Conservation (phyloP, 441 rosid genomes). For the Populus hybrid region DNA sequence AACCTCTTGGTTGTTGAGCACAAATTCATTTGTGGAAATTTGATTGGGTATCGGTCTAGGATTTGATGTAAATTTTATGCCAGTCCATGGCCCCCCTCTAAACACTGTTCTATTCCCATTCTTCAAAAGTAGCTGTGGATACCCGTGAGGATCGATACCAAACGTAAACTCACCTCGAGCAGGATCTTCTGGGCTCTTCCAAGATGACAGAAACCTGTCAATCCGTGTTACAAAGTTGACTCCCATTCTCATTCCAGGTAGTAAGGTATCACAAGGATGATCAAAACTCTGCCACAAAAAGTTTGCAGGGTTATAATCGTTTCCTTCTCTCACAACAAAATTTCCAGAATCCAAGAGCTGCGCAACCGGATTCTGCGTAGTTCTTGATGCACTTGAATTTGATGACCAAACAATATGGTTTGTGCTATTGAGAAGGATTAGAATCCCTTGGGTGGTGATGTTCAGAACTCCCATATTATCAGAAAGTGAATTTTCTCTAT, state of each 20-base stretch:
- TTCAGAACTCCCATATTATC: constrained; percentile 28
- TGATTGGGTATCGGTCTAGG: constrained; percentile 29
- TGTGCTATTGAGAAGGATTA: constrained; percentile 33
- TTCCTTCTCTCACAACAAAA: constrained; percentile 29
- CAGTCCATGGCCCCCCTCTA: constrained; percentile 64
- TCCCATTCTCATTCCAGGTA: constrained; percentile 52
- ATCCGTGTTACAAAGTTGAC: constrained; percentile 37
- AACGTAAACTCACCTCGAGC: constrained; percentile 46
- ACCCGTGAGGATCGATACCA: constrained; percentile 35
- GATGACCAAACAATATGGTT: constrained; percentile 42
- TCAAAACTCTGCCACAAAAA: constrained; percentile 57
- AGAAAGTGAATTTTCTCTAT: constrained; percentile 43
- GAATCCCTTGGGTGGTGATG: constrained; percentile 31
- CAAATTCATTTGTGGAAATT: constrained; percentile 34
- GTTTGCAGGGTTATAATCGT: constrained; percentile 7
- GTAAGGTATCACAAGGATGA: constrained; percentile 48
- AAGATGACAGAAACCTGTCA: constrained; percentile 40
- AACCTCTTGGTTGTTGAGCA: constrained; percentile 29
- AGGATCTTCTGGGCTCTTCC: constrained; percentile 59
- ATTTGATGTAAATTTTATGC: constrained; percentile 41
- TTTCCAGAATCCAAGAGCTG: constrained; percentile 36
- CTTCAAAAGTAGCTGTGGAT: constrained; percentile 41
- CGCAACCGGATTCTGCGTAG: constrained; percentile 19
- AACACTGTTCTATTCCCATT: constrained; percentile 16
- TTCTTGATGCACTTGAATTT: constrained; percentile 19